Evolutionary conservation across 192 early-diverging fungal genomes (phyloP).

Genomic region (Mortierella alpina): DNA sequence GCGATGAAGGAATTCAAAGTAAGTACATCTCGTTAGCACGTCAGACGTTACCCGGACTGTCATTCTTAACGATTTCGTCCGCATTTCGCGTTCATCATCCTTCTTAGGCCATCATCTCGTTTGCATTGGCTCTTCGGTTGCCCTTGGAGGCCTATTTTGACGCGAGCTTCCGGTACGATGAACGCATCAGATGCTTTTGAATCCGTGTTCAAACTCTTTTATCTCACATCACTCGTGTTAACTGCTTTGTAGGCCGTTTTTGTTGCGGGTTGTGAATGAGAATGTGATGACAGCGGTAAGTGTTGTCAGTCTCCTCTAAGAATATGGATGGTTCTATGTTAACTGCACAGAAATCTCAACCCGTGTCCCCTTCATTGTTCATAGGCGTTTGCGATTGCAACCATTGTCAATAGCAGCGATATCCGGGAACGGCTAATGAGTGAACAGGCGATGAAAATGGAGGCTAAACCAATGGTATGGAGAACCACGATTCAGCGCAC

Average conservation of each 20-base stretch:
- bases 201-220: too few species aligned
- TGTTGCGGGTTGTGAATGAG: constrained; percentile 18
- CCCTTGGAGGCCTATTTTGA: constrained; percentile 35
- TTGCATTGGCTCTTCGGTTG: constrained; percentile 29
- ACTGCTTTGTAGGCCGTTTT: constrained; percentile 13
- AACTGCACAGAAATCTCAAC: too few species aligned
- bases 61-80: neutral
- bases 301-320: neutral
- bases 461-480: too few species aligned
- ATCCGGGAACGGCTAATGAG: too few species aligned
- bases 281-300: constrained; percentile 39
- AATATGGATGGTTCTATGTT: neutral
- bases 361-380: too few species aligned
- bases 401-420: too few species aligned
- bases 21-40: neutral
- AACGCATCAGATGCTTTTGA: neutral
- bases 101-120: constrained; percentile 23
- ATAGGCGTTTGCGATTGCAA: too few species aligned
- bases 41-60: neutral
- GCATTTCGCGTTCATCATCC: neutral
- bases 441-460: too few species aligned
- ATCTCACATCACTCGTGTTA: neutral
- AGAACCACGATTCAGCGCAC: too few species aligned
- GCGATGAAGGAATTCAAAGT: constrained; percentile 48
- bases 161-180: constrained; percentile 16